Evolutionary conservation across 2,329 filamentous ascomycete species (phyloP), one percentile per base, ranked within the genome.

Genomic region (Colletotrichum horii): DNA sequence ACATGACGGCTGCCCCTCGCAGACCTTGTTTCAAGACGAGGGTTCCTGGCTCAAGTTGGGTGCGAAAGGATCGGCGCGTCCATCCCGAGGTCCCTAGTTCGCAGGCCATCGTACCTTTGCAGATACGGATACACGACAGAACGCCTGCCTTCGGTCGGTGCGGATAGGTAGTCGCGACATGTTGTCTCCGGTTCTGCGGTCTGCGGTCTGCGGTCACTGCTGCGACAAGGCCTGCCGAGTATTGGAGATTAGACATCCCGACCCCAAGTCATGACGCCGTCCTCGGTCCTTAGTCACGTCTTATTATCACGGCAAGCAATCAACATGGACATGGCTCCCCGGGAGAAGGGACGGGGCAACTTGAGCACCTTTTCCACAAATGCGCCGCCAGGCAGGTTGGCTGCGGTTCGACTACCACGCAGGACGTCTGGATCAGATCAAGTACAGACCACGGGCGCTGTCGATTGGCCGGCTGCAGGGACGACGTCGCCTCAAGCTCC

Each of bases 1-100:
- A 68, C 66, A 68, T 68, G 55, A 68, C 66, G 66, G 66, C 22
- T 68, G 16, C 30, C 36, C 38, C 56, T 70, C 67, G 56, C 26
- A 67, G 56, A 28, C 32, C 60, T 58, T 62, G 26, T 66, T 67
- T 36, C 62, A 75, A 67, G 69, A 67, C 73, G 69, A 75, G 73
- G 69, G 69, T 75, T 75, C 73, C 69, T 64, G 62, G 69, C 70
- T 75, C 62, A 32, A 66, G 62, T 75, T 56, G 69, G 70, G 62
- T 72, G 62, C 24, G 22, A 75, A 71, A 62, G 55, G 73, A 72
- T 72, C 69, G 69, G 38, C 73, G 70, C 62, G 62, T 56, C 69
- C 55, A 75, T 75, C 62, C 68, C 73, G 69, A 75, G 38, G 56
- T 66, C 69, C 73, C 72, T 62, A 11, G 62, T 52, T 52, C 28